phyloP scores from a whole-genome alignment of 2,329 filamentous ascomycete genomes.

The Pseudocercospora vitis region DNA sequence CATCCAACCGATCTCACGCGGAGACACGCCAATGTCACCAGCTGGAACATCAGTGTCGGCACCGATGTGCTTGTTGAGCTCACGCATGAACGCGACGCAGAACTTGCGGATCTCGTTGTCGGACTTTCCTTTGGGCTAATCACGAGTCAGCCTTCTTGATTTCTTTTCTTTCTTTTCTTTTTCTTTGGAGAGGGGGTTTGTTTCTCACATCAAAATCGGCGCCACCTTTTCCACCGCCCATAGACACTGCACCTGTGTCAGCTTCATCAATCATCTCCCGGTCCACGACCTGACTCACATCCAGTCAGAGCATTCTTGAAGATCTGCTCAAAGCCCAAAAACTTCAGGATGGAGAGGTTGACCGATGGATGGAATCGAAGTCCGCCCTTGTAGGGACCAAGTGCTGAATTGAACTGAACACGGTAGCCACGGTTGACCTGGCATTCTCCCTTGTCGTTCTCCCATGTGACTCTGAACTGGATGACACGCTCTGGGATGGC shows the following conservation, averaged over 20 bases:
- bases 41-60: conserved; percentile 94
- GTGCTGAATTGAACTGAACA: conserved; percentile 97
- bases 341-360: conserved; percentile 80
- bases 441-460: conserved; percentile 84
- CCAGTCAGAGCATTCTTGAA: conserved; percentile 99
- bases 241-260: too few relatives aligned
- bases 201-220: conserved; percentile 98
- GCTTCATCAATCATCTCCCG: too few relatives aligned
- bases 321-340: conserved; percentile 98
- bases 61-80: conserved; percentile 93
- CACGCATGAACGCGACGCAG: conserved; percentile 93
- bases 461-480: conserved; percentile 97
- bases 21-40: conserved; percentile 91
- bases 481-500: conserved; percentile 92
- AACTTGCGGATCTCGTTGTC: conserved; percentile 97
- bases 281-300: too few relatives aligned
- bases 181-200: too few relatives aligned
- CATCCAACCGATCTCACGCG: conserved; percentile 89
- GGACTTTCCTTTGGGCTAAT: conserved; percentile 97
- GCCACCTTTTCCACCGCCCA: conserved; percentile 97
- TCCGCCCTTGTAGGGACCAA: conserved; percentile 97
- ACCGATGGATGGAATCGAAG: conserved; percentile 91
- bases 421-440: conserved; percentile 94
- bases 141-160: too few relatives aligned
- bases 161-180: too few relatives aligned